Evolutionary conservation across 306 rosid species (phyloP).

Genomic region (Arachis hypogaea): DNA sequence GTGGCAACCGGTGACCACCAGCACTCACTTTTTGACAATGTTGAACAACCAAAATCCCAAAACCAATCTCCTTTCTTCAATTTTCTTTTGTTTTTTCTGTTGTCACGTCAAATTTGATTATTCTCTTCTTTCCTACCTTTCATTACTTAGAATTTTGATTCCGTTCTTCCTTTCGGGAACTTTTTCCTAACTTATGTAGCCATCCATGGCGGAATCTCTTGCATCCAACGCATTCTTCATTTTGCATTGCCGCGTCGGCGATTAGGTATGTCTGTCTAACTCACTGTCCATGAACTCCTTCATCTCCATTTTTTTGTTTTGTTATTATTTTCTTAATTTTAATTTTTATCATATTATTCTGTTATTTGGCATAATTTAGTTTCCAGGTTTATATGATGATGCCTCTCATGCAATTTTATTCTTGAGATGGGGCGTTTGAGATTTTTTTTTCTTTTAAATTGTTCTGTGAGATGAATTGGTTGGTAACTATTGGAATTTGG

Average conservation of each 20-base stretch:
- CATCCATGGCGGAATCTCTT: background rate
- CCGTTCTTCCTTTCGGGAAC: background rate
- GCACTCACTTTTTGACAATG: constrained; percentile 14
- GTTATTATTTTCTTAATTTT: background rate
- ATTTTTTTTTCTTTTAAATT: background rate
- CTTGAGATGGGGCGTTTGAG: background rate
- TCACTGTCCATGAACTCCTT: constrained; percentile 1
- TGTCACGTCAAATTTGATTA: background rate
- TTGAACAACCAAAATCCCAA: background rate
- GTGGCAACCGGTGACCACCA: constrained; percentile 22
- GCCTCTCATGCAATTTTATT: background rate
- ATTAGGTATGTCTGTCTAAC: constrained; percentile 27
- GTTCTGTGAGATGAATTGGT: constrained; percentile 6
- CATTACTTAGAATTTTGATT: background rate
- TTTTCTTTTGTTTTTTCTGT: background rate
- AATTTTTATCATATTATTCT: constrained; percentile 27
- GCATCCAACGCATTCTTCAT: constrained; percentile 16
- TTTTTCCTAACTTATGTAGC: constrained; percentile 1
- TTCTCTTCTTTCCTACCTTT: background rate
- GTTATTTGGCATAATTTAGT: constrained; percentile 3
- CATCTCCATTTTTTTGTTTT: background rate
- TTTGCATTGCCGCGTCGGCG: constrained; percentile 20
- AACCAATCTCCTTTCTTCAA: too few relatives aligned
- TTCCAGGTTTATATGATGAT: background rate
- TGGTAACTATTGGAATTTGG: background rate